Conservation (phyloP, 306 rosid species). For the Lathyrus aphaca region DNA sequence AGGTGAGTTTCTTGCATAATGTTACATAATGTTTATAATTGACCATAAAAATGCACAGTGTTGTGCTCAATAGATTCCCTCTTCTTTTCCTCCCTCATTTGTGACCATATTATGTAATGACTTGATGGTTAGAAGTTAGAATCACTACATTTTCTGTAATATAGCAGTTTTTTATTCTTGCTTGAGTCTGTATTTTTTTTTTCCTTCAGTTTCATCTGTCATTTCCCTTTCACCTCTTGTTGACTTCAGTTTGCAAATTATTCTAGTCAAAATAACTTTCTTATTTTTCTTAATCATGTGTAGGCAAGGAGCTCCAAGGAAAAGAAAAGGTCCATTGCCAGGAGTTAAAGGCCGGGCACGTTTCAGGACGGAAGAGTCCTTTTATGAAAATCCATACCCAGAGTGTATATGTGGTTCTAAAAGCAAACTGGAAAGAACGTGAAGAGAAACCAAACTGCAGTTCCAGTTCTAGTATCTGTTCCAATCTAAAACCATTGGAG, state of each 20-base stretch:
- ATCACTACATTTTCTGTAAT: constrained; percentile 11
- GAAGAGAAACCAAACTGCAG: constrained; percentile 35
- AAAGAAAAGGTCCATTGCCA: constrained; percentile 60
- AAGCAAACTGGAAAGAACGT: constrained; percentile 43
- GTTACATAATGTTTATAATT: constrained; percentile 13
- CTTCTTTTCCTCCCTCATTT: constrained; percentile 11
- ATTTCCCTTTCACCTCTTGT: not conserved
- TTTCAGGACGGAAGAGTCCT: constrained; percentile 81
- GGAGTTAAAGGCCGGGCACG: constrained; percentile 89
- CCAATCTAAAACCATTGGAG: constrained; percentile 27
- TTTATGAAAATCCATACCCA: constrained; percentile 87
- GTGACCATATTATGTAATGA: constrained; percentile 17
- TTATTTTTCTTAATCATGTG: constrained; percentile 32
- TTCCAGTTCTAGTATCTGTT: constrained; percentile 37
- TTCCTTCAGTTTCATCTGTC: not conserved
- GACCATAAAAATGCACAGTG: constrained; percentile 7
- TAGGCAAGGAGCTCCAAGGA: constrained; percentile 93
- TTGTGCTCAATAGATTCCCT: constrained; percentile 18
- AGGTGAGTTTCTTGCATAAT: constrained; percentile 54
- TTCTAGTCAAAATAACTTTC: constrained; percentile 23
- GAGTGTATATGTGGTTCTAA: constrained; percentile 83
- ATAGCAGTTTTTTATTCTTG: not conserved
- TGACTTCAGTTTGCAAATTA: constrained; percentile 34
- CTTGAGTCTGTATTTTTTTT: constrained; percentile 3
- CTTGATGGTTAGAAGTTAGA: constrained; percentile 24